Percentiles rank a stretch among this genome's conserved stretches.
phyloP scores from a whole-genome alignment of 2,329 filamentous ascomycete genomes.

The Dothideomycetes sp. region DNA sequence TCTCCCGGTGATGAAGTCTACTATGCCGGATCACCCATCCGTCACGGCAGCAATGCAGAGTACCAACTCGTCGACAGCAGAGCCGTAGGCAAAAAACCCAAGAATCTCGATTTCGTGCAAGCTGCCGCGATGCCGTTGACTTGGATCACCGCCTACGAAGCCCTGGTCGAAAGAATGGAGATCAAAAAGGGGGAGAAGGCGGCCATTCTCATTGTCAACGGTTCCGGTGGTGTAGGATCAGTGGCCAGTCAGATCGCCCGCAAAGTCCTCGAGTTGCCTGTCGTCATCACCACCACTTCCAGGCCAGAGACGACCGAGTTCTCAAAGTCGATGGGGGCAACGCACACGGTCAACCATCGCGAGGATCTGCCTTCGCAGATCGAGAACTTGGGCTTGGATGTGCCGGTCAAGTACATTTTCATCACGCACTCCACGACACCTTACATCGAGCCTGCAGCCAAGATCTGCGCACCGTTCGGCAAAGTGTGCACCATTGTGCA shows the following conservation, averaged over 20 bases:
- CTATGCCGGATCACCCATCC: slow-evolving; percentile 32
- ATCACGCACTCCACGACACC: slow-evolving; percentile 34
- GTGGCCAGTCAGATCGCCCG: slow-evolving; percentile 38
- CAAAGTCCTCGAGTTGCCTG: slow-evolving; percentile 30
- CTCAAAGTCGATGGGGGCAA: slow-evolving; percentile 34
- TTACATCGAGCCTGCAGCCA: slow-evolving; percentile 31
- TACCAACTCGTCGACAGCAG: slow-evolving; percentile 35
- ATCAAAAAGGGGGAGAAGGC: slow-evolving; percentile 29
- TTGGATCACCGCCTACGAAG: slow-evolving; percentile 36
- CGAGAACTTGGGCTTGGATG: slow-evolving; percentile 26
- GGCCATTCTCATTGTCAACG: slow-evolving; percentile 38
- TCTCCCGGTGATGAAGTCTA: slow-evolving; percentile 36
- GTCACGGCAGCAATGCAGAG: slow-evolving; percentile 36
- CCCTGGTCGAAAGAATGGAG: slow-evolving; percentile 36
- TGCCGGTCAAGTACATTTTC: slow-evolving; percentile 35
- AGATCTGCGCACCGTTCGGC: slow-evolving; percentile 35
- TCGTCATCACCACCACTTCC: slow-evolving; percentile 37
- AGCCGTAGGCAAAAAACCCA: slow-evolving; percentile 32
- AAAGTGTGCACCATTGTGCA: slow-evolving; percentile 41
- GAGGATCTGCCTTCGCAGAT: slow-evolving; percentile 33
- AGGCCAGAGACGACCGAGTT: slow-evolving; percentile 33
- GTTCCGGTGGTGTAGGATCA: slow-evolving; percentile 37
- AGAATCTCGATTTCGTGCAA: slow-evolving; percentile 30
- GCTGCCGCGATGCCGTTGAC: slow-evolving; percentile 38
- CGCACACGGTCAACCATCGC: slow-evolving; percentile 36